Base-by-base conservation (phyloP, 345 rosid species). In the Draba incana region DNA sequence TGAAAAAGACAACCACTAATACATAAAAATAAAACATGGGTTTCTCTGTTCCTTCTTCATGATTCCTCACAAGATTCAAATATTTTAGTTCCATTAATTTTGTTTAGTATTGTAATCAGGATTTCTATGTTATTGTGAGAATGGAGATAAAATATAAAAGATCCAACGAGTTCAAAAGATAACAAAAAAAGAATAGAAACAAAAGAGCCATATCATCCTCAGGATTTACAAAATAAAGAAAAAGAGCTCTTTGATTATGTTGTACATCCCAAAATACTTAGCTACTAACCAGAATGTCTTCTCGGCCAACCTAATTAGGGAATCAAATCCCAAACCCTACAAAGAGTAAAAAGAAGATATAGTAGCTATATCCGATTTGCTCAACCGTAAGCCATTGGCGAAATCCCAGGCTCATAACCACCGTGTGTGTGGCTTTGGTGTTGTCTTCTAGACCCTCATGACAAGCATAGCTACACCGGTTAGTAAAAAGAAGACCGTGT, bases 161-260 rank as follows among this genome's bases (percentile, higher is more conserved):
- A 61, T 51, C 30, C 44, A 48, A 12, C 3, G 37, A 12, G 12
- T 6, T 3, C 45, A 54, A 52, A 27, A 5, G 39, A 46, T 55
- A 13, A 20, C 20, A 20, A 20, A 20, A 42, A 66, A 58, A 51
- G 45, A 66, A 74, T 51, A 60, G 43, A 53, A 67, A 72, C 4
- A 54, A 43, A 66, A 66, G 63, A 62, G 73, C 65, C 59, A 68
- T 68, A 64, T 55, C 64, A 68, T 55, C 56, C 31, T 45, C 78
- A 38, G 68, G 68, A 74, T 74, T 60, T 74, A 74, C 78, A 74
- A 60, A 60, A 53, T 7, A 44, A 73, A 52, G 51, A 57, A 44
- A 64, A 47, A 65, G 74, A 7, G 74, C 72, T 74, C 68, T 37
- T 35, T 44, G 51, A 44, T 56, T 57, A 31, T 60, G 69, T 62